Conservation (phyloP, 2,329 filamentous ascomycete genomes). For the Talaromyces sp. region DNA sequence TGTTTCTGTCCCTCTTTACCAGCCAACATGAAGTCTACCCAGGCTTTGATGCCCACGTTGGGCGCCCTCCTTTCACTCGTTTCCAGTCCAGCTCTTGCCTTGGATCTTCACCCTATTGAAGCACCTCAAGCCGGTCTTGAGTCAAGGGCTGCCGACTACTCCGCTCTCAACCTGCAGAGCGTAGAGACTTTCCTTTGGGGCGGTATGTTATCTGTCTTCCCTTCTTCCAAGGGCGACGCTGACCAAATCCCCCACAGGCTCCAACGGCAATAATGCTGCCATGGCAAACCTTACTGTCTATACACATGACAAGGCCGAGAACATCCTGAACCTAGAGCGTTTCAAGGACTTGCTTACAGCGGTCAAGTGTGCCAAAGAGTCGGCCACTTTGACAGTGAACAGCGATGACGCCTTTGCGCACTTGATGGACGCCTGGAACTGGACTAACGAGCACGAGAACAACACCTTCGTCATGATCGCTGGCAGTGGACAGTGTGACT, state of each 20-base stretch:
- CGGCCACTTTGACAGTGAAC: background rate
- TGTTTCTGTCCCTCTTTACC: background rate
- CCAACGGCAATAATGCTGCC: background rate
- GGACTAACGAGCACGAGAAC: slow-evolving; percentile 16
- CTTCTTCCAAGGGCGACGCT: background rate
- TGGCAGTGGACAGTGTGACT: slow-evolving; percentile 18
- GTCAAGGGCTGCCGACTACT: background rate
- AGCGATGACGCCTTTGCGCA: background rate
- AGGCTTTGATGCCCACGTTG: background rate
- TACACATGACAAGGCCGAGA: background rate
- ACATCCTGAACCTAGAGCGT: slow-evolving; percentile 6
- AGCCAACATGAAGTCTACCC: background rate
- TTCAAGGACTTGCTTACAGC: background rate
- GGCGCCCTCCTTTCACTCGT: background rate
- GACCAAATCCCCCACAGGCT: background rate
- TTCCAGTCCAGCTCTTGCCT: background rate
- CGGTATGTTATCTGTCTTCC: background rate
- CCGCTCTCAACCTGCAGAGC: background rate
- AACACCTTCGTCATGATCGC: slow-evolving; percentile 17
- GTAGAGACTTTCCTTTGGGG: slow-evolving; percentile 6
- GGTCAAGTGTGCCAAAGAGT: background rate
- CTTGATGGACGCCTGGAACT: slow-evolving; percentile 13
- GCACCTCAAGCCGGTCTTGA: background rate
- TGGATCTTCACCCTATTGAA: slow-evolving; percentile 1
- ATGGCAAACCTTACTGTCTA: slow-evolving; percentile 5